These are phyloP conservation scores for Saccharata proteae DNA, from an alignment of 2,329 filamentous ascomycete genomes.

Conservation along the genomic window DNA sequence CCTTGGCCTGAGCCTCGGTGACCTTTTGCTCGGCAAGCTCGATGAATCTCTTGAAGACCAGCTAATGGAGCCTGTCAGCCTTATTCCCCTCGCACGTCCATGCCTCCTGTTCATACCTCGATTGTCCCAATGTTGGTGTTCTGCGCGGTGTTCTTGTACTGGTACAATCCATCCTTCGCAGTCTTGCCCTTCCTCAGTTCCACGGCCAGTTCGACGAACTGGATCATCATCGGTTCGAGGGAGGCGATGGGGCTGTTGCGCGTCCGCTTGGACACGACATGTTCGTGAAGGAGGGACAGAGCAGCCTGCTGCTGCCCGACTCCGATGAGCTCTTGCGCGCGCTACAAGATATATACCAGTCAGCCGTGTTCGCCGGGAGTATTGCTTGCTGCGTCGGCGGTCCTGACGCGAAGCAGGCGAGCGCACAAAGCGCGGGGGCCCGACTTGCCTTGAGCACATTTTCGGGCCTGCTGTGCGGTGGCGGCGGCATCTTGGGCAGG, in stretches of 20 bases:
- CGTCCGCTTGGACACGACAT: slow-evolving; percentile 96
- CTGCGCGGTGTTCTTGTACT: slow-evolving; percentile 99
- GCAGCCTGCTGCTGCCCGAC: slow-evolving; percentile 89
- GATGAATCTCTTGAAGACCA: slow-evolving; percentile 96
- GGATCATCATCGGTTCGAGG: slow-evolving; percentile 95
- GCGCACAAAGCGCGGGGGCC: slow-evolving; percentile 7
- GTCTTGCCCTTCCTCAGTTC: slow-evolving; percentile 97
- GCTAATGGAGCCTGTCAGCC: slow-evolving; percentile 17
- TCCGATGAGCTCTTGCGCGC: slow-evolving; percentile 96
- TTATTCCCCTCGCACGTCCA: slow-evolving; percentile 4
- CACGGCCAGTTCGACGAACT: slow-evolving; percentile 92
- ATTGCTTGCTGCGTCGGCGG: slow-evolving; percentile 2
- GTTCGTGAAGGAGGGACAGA: slow-evolving; percentile 91
- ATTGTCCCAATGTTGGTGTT: slow-evolving; percentile 98
- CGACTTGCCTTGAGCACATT: slow-evolving; percentile 71
- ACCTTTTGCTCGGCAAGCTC: slow-evolving; percentile 94
- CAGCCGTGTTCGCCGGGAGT: slow-evolving; percentile 5
- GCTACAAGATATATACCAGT: slow-evolving; percentile 31
- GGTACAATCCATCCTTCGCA: slow-evolving; percentile 96
- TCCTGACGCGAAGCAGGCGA: slow-evolving; percentile 13
- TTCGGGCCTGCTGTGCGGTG: slow-evolving; percentile 94
- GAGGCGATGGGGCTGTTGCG: slow-evolving; percentile 94
- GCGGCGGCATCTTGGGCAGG: slow-evolving; percentile 66
- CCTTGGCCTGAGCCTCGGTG: slow-evolving; percentile 87
- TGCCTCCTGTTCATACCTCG: slow-evolving; percentile 47